phyloP scores from a whole-genome alignment of 2,329 filamentous ascomycete genomes.

The Diaporthe eres region DNA sequence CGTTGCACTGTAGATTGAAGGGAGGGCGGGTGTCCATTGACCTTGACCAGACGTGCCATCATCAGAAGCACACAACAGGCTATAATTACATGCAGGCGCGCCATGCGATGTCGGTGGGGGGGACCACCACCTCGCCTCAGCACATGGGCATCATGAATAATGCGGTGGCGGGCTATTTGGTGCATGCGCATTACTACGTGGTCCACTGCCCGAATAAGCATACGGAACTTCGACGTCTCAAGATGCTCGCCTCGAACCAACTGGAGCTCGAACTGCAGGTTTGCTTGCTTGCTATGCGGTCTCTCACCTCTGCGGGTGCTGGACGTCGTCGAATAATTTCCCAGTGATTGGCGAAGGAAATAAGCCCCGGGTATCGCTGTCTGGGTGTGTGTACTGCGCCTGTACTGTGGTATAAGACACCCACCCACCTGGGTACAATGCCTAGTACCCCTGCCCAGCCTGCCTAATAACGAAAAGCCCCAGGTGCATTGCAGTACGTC shows the following conservation, averaged over 20 bases:
- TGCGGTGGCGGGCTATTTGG: conserved; percentile 27
- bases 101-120: conserved; percentile 26
- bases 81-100: conserved; percentile 32
- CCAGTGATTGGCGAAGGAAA: not conserved
- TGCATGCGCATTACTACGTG: conserved; percentile 1
- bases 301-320: not conserved
- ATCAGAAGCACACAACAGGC: conserved; percentile 14
- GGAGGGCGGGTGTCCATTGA: conserved; percentile 29
- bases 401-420: conserved; percentile 6
- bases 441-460: conserved; percentile 5
- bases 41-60: conserved; percentile 21
- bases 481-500: not conserved
- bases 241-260: not conserved
- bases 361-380: not conserved
- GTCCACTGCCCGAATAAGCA: not conserved
- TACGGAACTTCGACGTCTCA: not conserved
- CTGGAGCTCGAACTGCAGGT: not conserved
- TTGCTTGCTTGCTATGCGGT: not conserved
- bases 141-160: conserved; percentile 31
- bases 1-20: conserved; percentile 24
- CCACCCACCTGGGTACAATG: not conserved
- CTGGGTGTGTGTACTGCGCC: not conserved
- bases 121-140: conserved; percentile 11
- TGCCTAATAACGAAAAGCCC: conserved; percentile 1
- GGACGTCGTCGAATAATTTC: not conserved